These are phyloP conservation scores for Actinomucor elegans DNA, from an alignment of 371 early-diverging fungal genomes.

Conservation along the genomic window DNA sequence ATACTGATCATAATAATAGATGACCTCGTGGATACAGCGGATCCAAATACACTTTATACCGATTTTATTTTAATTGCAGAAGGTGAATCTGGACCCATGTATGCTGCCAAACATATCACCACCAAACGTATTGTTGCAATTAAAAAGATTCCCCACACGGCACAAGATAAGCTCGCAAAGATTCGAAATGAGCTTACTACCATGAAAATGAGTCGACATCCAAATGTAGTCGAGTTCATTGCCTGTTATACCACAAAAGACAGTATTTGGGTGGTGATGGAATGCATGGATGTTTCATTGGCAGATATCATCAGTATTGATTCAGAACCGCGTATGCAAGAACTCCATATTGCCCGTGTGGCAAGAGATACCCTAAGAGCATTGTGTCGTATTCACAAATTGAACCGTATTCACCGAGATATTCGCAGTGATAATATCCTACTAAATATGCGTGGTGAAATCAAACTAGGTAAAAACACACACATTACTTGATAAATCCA, in stretches of 20 bases:
- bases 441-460: conserved; percentile 68
- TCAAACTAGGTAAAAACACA: conserved; percentile 57
- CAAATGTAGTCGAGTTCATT: conserved; percentile 71
- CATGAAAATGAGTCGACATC: conserved; percentile 70
- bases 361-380: conserved; percentile 84
- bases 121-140: conserved; percentile 63
- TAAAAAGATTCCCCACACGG: conserved; percentile 68
- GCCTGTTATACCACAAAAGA: conserved; percentile 63
- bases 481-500: not conserved
- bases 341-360: conserved; percentile 65
- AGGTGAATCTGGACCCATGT: conserved; percentile 80
- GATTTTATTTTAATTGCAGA: conserved; percentile 69
- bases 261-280: conserved; percentile 73
- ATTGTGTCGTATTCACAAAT: conserved; percentile 86
- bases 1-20: conserved; percentile 14
- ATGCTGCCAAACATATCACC: conserved; percentile 55
- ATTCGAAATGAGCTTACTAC: conserved; percentile 71
- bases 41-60: conserved; percentile 47
- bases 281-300: conserved; percentile 81
- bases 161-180: conserved; percentile 65
- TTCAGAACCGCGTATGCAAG: conserved; percentile 53
- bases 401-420: conserved; percentile 94
- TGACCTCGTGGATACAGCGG: conserved; percentile 46
- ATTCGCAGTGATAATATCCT: conserved; percentile 85
- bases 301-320: conserved; percentile 70